Base-by-base conservation (phyloP, 2,329 filamentous ascomycete genomes). In the Passalora sequoiae region DNA sequence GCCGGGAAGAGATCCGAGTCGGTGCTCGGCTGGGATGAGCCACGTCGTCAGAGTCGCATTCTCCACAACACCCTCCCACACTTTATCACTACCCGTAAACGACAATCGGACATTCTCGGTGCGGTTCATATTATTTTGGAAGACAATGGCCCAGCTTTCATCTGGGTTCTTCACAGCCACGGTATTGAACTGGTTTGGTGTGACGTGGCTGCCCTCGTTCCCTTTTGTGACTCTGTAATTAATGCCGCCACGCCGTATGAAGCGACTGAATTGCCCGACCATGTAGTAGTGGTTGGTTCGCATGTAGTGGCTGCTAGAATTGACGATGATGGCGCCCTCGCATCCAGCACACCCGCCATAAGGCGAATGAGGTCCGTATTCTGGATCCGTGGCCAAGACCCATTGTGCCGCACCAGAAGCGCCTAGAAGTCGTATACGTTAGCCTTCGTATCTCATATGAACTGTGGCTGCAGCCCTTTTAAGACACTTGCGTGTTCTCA, bases 291-390 rank as follows among this genome's bases (percentile, higher is more conserved):
- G 72, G 5, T 71, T 64, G 19, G 67, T 69, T 47, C 69, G 67
- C 3, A 59, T 62, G 58, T 76, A 77, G 2, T 64, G 67, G 8
- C 63, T 54, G 6, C 59, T 56, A 6, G 61, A 89, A 68, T 94
- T 87, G 62, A 92, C 75, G 47, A 85, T 89, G 53, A 47, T 43
- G 2, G 92, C 80, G 31, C 87, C 87, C 1, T 65, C 66, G 57
- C 71, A 74, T 7, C 59, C 61, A 16, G 47, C 50, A 56, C 70
- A 74, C 4, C 65, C 66, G 22, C 64, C 63, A 27, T 66, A 66
- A 7, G 62, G 55, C 17, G 72, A 60, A 40, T 69, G 64, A 1
- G 71, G 71, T 2, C 69, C 70, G 46, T 67, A 67, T 9, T 61
- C 58, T n/a, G 60, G 62, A 57, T 70, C 66, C 5, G 68, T 69